phyloP scores from a whole-genome alignment of 1,284 basidiomycete species.

The Cystobasidiaceae sp. region DNA sequence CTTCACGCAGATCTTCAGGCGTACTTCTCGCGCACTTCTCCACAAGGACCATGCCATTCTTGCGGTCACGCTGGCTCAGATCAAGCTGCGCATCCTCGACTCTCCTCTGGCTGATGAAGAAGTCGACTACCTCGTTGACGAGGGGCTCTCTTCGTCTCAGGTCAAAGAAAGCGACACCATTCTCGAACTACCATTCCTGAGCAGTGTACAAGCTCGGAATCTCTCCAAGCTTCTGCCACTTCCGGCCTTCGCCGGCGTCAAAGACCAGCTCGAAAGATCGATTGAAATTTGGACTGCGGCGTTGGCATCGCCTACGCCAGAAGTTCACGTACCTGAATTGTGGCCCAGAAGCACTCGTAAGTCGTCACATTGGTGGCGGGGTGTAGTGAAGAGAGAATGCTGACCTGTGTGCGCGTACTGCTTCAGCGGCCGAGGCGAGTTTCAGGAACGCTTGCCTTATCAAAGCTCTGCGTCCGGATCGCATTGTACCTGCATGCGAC shows the following conservation, averaged over 20 bases:
- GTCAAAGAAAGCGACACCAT: background rate
- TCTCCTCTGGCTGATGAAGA: slow-evolving; percentile 66
- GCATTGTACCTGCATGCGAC: slow-evolving; percentile 72
- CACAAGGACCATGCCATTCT: slow-evolving; percentile 90
- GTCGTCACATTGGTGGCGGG: too few species aligned
- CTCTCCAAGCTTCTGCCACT: slow-evolving; percentile 44
- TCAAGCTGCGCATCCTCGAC: slow-evolving; percentile 69
- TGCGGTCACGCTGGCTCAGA: slow-evolving; percentile 81
- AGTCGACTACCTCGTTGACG: slow-evolving; percentile 83
- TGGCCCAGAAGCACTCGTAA: slow-evolving; percentile 33
- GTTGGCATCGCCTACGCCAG: slow-evolving; percentile 65
- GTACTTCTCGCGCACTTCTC: slow-evolving; percentile 84
- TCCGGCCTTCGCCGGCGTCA: slow-evolving; percentile 69
- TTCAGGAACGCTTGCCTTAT: slow-evolving; percentile 70
- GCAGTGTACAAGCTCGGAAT: slow-evolving; percentile 58
- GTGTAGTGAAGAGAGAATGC: too few species aligned
- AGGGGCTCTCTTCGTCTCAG: slow-evolving; percentile 41
- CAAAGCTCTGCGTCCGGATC: slow-evolving; percentile 85
- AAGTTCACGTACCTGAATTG: slow-evolving; percentile 56
- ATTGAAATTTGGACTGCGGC: slow-evolving; percentile 71
- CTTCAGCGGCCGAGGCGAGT: too few species aligned
- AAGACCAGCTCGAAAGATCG: slow-evolving; percentile 61
- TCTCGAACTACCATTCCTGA: background rate
- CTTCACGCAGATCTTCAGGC: slow-evolving; percentile 81
- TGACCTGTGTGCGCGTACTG: too few species aligned